Evolutionary conservation across 192 early-diverging fungal genomes (phyloP).

Genomic region (Dissophora globulifera): DNA sequence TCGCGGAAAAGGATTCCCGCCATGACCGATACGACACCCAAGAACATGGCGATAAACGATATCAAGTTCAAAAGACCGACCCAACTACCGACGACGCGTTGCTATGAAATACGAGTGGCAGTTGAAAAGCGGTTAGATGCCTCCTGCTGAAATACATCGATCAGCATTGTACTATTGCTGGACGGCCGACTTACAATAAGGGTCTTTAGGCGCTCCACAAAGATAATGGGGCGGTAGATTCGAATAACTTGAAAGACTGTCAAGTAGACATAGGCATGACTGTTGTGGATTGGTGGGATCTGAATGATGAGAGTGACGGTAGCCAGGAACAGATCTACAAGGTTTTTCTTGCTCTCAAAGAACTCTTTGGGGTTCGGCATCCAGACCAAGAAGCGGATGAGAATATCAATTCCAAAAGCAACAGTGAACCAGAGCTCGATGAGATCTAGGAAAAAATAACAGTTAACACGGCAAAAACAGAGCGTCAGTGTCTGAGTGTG

Average conservation of each 20-base stretch:
- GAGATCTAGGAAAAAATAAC: slow-evolving; percentile 25
- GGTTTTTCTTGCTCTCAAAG: slow-evolving; percentile 57
- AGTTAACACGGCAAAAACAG: no score
- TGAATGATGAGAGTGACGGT: slow-evolving; percentile 61
- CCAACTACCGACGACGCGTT: slow-evolving; percentile 64
- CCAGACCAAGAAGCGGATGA: slow-evolving; percentile 53
- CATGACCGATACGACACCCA: slow-evolving; percentile 65
- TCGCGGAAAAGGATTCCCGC: slow-evolving; percentile 42
- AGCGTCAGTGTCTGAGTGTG: no score
- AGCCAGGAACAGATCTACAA: slow-evolving; percentile 59
- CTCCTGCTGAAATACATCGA: no score
- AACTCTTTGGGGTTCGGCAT: slow-evolving; percentile 48
- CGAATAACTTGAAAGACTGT: slow-evolving; percentile 65
- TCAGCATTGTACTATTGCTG: no score
- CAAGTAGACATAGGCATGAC: slow-evolving; percentile 57
- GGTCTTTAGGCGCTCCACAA: slow-evolving; percentile 54
- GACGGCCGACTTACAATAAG: slow-evolving; percentile 67
- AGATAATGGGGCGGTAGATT: slow-evolving; percentile 62
- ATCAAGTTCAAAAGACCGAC: slow-evolving; percentile 67
- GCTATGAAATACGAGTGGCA: slow-evolving; percentile 36
- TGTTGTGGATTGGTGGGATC: slow-evolving; percentile 59
- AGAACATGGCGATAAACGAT: slow-evolving; percentile 65
- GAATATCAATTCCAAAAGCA: slow-evolving; percentile 60
- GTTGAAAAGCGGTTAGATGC: no score
- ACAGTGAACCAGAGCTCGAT: slow-evolving; percentile 60